phyloP scores from a whole-genome alignment of 2,329 filamentous ascomycete genomes.

The Stachybotrys chartarum region DNA sequence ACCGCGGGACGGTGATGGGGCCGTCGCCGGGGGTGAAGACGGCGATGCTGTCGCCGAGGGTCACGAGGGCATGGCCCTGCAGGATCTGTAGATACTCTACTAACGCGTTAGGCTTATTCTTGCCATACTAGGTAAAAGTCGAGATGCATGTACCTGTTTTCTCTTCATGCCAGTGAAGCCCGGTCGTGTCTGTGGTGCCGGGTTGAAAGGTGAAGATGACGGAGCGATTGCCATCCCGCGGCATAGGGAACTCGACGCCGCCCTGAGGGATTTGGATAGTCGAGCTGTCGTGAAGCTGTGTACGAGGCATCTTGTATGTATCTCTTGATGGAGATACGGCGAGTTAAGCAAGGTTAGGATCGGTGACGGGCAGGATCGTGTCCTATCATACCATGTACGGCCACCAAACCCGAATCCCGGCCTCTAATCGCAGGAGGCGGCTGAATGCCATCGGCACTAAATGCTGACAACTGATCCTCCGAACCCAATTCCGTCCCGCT shows the following conservation, averaged over 20 bases:
- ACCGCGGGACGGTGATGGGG: slow-evolving; percentile 12
- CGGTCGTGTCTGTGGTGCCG: slow-evolving; percentile 1
- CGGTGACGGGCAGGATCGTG: not conserved
- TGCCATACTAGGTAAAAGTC: not conserved
- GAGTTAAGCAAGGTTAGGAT: not conserved
- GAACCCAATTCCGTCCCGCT: not conserved
- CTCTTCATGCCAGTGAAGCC: slow-evolving; percentile 11
- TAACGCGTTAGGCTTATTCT: not conserved
- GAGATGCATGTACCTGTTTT: not conserved
- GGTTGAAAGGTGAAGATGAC: not conserved
- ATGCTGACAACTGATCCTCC: not conserved
- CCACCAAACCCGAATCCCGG: not conserved
- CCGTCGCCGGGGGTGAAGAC: slow-evolving; percentile 11
- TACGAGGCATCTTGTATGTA: not conserved
- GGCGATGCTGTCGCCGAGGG: slow-evolving; percentile 9
- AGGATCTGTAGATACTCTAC: slow-evolving; percentile 10
- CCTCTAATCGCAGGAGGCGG: not conserved
- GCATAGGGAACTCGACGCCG: not conserved
- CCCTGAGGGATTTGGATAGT: not conserved
- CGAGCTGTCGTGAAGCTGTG: not conserved
- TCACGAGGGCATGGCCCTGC: slow-evolving; percentile 12
- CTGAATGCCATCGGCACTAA: not conserved
- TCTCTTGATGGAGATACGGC: not conserved
- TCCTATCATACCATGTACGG: not conserved
- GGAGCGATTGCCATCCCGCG: not conserved